Conservation (phyloP, 306 rosid species). For the Urtica urens region DNA sequence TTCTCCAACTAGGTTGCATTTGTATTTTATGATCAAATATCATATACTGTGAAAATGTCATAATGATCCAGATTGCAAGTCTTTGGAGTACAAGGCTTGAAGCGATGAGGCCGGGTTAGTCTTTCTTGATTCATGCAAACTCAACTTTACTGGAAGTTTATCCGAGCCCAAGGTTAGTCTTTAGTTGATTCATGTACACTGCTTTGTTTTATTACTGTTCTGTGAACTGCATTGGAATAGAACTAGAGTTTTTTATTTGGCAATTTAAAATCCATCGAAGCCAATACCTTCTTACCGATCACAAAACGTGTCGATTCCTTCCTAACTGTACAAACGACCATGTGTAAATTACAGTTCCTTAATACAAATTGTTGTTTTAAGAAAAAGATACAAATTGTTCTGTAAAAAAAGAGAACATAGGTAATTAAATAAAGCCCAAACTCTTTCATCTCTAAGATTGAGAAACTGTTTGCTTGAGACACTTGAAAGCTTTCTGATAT, state of each 20-base stretch:
- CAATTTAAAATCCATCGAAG: no score
- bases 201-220: no score
- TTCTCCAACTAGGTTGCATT: no score
- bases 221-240: no score
- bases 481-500: conserved; percentile 30
- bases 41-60: no score
- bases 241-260: no score
- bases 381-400: neutral
- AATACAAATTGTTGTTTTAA: neutral
- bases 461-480: conserved; percentile 28
- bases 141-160: conserved; percentile 64
- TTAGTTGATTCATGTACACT: no score
- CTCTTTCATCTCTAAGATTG: conserved; percentile 19
- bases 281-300: no score
- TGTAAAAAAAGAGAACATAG: no score
- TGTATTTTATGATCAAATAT: no score
- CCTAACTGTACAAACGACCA: neutral
- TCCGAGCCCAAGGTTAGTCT: no score
- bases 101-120: conserved; percentile 66
- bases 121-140: conserved; percentile 58
- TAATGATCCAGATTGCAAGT: conserved; percentile 47
- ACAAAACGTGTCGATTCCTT: neutral
- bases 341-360: neutral
- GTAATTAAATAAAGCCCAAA: no score
- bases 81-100: conserved; percentile 55